A percentile compares a stretch with the other conserved stretches of the same genome.
Conservation (phyloP, 306 rosid species). For the Canavalia ensiformis region DNA sequence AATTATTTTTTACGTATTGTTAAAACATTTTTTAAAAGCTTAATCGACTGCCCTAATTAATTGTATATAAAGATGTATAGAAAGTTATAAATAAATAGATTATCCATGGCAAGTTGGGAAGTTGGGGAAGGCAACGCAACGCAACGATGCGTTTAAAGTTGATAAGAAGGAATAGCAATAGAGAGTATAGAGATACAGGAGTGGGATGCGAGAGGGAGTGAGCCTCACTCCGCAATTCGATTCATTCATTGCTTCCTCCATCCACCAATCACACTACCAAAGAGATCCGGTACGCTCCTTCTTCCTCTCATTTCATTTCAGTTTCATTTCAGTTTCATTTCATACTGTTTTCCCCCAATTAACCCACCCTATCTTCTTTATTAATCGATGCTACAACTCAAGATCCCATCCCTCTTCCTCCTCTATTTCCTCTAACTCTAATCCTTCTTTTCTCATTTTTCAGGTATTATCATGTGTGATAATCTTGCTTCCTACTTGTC, state of each 20-base stretch:
- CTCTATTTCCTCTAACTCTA: not conserved
- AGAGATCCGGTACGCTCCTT: too few species aligned
- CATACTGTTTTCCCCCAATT: not conserved
- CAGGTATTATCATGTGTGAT: constrained; percentile 48
- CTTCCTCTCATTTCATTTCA: not conserved
- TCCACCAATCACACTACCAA: not conserved
- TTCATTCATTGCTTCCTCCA: not conserved
- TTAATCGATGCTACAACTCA: not conserved
- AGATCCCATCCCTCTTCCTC: constrained; percentile 24
- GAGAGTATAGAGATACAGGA: not conserved
- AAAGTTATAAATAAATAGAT: too few species aligned
- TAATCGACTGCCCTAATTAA: too few species aligned
- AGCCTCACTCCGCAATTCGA: not conserved
- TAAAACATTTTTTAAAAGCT: too few species aligned
- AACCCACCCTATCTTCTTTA: not conserved
- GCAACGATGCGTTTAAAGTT: constrained; percentile 33
- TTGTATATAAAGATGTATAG: too few species aligned
- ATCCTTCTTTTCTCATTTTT: constrained; percentile 36
- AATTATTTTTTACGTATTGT: too few species aligned
- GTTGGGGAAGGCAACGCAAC: not conserved
- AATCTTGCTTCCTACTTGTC: constrained; percentile 19
- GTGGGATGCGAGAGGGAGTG: not conserved
- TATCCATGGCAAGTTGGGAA: constrained; percentile 5
- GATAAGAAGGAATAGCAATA: not conserved
- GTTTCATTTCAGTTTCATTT: not conserved